Base-by-base conservation (phyloP, 2,329 filamentous ascomycete species). In the Penicillium decumbens region DNA sequence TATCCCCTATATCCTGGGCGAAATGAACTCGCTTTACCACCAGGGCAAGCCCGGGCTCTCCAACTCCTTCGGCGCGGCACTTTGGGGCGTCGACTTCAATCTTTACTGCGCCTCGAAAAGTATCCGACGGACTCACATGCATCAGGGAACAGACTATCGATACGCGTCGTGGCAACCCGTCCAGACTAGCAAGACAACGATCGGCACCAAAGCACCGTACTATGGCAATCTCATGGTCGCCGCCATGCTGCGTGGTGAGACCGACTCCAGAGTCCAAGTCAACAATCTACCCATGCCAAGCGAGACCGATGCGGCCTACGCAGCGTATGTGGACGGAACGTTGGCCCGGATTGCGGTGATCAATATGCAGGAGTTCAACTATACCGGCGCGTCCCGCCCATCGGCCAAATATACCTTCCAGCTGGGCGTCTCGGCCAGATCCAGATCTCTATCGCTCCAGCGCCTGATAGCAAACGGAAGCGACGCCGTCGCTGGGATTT, bases 31-130 rank as follows among this genome's bases (percentile, higher is more conserved):
- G 6, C 74, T 85, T 8, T 84, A 80, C 66, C 80, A 81, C 63
- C 72, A 85, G 68, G 83, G 82, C 47, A 74, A 75, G 5, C 79
- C 81, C 0, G 81, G 82, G 0, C 70, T 85, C 15, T 83, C 80
- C 33, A 82, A 85, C 68, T 74, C 80, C 0, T 86, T 85, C 62
- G 83, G 82, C 30, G 82, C 82, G 8, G 81, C 82, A 8, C 77
- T 85, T 15, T 85, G 82, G 82, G 79, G 74, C 23, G 60, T 84
- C 10, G 82, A 85, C 65, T 85, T 83, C 69, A 79, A 78, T 55
- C 71, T 85, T 5, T 80, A 78, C 61, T 75, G 75, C 45, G 82
- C 82, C 1, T 71, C 77, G 0, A 74, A 75, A 2, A 78, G 77
- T 13, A 78, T 85, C 66, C 69, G 70, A 39, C 76, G 82, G 18